Percentiles rank a stretch among this genome's conserved stretches.
These are phyloP conservation scores for Dactylellina sp. DNA, from an alignment of 2,329 filamentous ascomycete genomes.

Conservation along the genomic window DNA sequence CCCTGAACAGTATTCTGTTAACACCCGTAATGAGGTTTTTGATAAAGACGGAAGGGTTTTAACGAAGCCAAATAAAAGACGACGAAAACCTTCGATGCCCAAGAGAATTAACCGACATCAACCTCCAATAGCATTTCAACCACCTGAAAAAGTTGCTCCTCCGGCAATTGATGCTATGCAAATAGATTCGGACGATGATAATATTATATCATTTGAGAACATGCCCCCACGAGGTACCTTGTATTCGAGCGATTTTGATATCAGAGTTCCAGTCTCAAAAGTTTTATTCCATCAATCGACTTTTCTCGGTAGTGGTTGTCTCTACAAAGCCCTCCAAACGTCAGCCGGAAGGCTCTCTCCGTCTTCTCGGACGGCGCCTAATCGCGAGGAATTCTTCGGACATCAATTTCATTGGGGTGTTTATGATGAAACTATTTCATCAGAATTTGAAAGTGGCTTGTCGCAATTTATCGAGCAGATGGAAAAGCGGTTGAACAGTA, in stretches of 20 bases:
- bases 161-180: slow-evolving; percentile 20
- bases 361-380: background rate
- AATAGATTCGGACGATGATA: slow-evolving; percentile 19
- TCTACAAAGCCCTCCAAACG: slow-evolving; percentile 58
- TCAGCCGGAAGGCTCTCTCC: slow-evolving; percentile 21
- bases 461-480: slow-evolving; percentile 49
- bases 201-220: slow-evolving; percentile 31
- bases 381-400: slow-evolving; percentile 11
- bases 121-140: slow-evolving; percentile 33
- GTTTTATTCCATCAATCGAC: slow-evolving; percentile 59
- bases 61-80: background rate
- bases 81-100: slow-evolving; percentile 10
- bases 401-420: slow-evolving; percentile 58
- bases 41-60: slow-evolving; percentile 20
- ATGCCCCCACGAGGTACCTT: slow-evolving; percentile 53
- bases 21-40: slow-evolving; percentile 9
- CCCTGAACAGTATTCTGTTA: slow-evolving; percentile 10
- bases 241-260: slow-evolving; percentile 60
- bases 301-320: slow-evolving; percentile 58
- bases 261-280: slow-evolving; percentile 45
- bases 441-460: slow-evolving; percentile 57
- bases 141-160: slow-evolving; percentile 14
- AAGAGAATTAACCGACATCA: slow-evolving; percentile 22
- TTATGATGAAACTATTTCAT: slow-evolving; percentile 59
- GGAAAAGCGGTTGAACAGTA: slow-evolving; percentile 29